These are phyloP conservation scores for Amaranthus palmeri DNA, from an alignment of 148 eudicot genomes.

Conservation along the genomic window DNA sequence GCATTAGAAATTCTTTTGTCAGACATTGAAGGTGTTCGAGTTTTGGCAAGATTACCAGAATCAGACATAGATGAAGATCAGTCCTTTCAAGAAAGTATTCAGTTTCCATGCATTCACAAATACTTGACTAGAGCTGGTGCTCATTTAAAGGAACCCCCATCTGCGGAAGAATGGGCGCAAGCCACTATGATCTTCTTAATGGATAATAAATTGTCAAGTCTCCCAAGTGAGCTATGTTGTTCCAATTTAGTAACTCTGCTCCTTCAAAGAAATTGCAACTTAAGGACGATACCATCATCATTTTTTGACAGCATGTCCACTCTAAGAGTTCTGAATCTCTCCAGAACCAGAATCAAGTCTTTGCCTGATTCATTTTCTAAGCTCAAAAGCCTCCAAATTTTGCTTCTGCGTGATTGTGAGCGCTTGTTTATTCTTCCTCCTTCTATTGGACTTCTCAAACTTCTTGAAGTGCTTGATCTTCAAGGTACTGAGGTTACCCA, in stretches of 20 bases:
- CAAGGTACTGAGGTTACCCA: conserved; percentile 27
- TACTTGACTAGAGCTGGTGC: conserved; percentile 22
- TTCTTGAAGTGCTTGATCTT: conserved; percentile 36
- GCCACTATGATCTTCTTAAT: conserved; percentile 25
- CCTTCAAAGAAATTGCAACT: conserved; percentile 29
- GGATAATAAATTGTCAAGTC: conserved; percentile 22
- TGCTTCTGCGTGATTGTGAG: conserved; percentile 24
- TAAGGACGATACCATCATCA: conserved; percentile 28
- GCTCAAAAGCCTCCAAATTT: conserved; percentile 25
- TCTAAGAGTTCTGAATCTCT: conserved; percentile 27
- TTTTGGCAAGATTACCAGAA: neutral
- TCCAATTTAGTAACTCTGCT: conserved; percentile 18
- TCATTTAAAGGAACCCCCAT: conserved; percentile 22
- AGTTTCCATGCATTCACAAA: neutral
- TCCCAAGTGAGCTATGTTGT: conserved; percentile 23
- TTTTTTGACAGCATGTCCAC: conserved; percentile 28
- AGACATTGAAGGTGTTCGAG: conserved; percentile 9
- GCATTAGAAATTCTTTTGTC: conserved; percentile 26
- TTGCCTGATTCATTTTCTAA: conserved; percentile 29
- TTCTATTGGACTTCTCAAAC: conserved; percentile 22
- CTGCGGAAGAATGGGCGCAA: conserved; percentile 25
- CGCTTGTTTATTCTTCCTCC: conserved; percentile 24
- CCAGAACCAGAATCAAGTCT: conserved; percentile 26
- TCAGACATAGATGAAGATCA: neutral
- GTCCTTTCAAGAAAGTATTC: neutral